Evolutionary conservation across 305 asterid species (phyloP), one percentile per base, ranked within the genome.

Genomic region (Fraxinus floribunda): DNA sequence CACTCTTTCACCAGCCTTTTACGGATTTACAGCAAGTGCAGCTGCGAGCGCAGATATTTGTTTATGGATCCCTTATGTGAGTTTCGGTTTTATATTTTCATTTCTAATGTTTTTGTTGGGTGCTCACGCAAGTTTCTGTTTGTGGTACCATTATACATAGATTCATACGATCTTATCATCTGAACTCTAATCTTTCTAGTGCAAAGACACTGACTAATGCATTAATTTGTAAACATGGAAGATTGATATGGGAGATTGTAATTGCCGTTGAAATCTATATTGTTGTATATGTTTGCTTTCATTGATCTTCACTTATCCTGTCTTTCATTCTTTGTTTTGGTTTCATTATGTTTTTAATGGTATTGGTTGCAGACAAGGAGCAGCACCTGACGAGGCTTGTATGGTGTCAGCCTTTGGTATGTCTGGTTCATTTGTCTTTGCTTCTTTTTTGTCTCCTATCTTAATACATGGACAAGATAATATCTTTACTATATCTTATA

Each of bases 41-140:
- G 85, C 88, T 97, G 75, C 95, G 99, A 70, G 99, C 99, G 9
- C 99, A 97, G 82, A 97, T 97, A 82, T 93, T 95, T 84, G 98
- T 97, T 80, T 97, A 97, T 89, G 99, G 99, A 79, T 94, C 98
- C 86, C 92, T 97, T 74, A 97, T 97, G 99, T 97, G 89, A 95
- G 98, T 92, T 29, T 62, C 29, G 46, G 30, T 73, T 35, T 73
- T 18, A 35, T 73, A 73, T 73, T 34, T 73, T 73, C 77, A 73
- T 81, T 78, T 16, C 84, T 78, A 68, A 24, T 55, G 68, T 79
- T 38, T 64, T 64, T 15, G 79, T 41, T 49, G 78, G 76, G 74
- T 68, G 74, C 71, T 73, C 41, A 11, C 64, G 76, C 26, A 26
- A 64, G 46, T 55, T 35, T 34, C 60, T 36, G 79, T 60, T 68